Percentiles rank a stretch among this genome's conserved stretches.
Conservation (phyloP, 495 filamentous ascomycete genomes). For the Cercophora newfieldiana region DNA sequence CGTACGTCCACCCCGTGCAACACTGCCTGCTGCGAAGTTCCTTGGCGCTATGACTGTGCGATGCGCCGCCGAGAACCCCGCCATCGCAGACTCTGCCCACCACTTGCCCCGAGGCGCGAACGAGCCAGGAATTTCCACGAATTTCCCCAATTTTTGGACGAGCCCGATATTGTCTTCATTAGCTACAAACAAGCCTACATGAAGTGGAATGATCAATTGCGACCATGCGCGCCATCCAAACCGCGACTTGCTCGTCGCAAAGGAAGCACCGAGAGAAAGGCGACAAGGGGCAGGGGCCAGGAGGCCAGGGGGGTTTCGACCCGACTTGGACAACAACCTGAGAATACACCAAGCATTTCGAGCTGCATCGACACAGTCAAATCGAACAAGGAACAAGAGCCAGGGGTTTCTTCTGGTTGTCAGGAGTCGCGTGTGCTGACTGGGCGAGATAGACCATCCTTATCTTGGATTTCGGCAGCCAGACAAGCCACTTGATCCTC, state of each 20-base stretch:
- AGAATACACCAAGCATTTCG: background rate
- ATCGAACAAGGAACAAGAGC: background rate
- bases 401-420: background rate
- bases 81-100: background rate
- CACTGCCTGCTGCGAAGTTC: background rate
- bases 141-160: background rate
- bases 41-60: background rate
- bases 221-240: background rate
- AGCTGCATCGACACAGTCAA: background rate
- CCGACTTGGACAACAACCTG: too few relatives aligned
- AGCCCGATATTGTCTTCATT: background rate
- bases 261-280: background rate
- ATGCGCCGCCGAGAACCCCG: background rate
- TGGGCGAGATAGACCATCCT: constrained; percentile 19
- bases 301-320: too few relatives aligned
- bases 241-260: too few relatives aligned
- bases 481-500: constrained; percentile 19
- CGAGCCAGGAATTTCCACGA: background rate
- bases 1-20: constrained; percentile 9
- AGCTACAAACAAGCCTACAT: background rate
- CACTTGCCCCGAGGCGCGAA: background rate
- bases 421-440: background rate
- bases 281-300: background rate
- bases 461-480: constrained; percentile 21
- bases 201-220: background rate